Evolutionary conservation across 1,139 yeast genomes (phyloP).

Genomic region (Blastobotrys raffinosifermentans): DNA sequence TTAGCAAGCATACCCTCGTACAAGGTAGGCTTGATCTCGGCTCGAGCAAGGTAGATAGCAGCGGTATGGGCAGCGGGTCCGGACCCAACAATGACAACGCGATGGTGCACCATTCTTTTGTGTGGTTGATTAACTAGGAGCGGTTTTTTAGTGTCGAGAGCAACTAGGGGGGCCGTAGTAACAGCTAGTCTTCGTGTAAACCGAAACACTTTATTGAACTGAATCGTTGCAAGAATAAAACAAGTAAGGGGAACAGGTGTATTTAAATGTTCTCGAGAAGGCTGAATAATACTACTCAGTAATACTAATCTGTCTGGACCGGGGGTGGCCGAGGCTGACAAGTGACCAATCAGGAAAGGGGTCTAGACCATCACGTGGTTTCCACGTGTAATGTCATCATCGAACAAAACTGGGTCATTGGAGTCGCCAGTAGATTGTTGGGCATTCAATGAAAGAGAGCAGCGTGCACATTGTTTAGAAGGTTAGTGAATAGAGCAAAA

Average conservation of each 20-base stretch:
- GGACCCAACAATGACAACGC: slow-evolving; percentile 89
- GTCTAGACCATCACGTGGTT: no score
- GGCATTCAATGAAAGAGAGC: no score
- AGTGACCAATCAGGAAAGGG: no score
- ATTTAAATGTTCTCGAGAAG: slow-evolving; percentile 1
- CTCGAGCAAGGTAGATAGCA: slow-evolving; percentile 92
- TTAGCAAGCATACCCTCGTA: slow-evolving; percentile 97
- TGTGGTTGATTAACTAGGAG: slow-evolving; percentile 4
- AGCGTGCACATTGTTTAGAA: no score
- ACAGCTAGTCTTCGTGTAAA: slow-evolving; percentile 3
- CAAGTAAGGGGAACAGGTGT: slow-evolving; percentile 1
- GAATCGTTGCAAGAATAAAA: slow-evolving; percentile 4
- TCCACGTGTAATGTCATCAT: no score
- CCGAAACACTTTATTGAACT: slow-evolving; percentile 5
- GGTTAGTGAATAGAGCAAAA: no score
- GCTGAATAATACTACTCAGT: neutral
- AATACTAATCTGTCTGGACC: slow-evolving; percentile 3
- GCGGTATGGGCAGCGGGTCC: slow-evolving; percentile 99
- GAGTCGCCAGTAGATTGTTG: no score
- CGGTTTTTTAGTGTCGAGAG: slow-evolving; percentile 1
- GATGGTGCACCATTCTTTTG: slow-evolving; percentile 49
- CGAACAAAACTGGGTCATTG: no score
- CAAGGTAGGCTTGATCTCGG: slow-evolving; percentile 87
- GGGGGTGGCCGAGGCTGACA: neutral
- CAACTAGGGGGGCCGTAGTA: slow-evolving; percentile 7